Evolutionary conservation across 2,329 filamentous ascomycete genomes (phyloP).

Genomic region (Colletotrichum musicola): DNA sequence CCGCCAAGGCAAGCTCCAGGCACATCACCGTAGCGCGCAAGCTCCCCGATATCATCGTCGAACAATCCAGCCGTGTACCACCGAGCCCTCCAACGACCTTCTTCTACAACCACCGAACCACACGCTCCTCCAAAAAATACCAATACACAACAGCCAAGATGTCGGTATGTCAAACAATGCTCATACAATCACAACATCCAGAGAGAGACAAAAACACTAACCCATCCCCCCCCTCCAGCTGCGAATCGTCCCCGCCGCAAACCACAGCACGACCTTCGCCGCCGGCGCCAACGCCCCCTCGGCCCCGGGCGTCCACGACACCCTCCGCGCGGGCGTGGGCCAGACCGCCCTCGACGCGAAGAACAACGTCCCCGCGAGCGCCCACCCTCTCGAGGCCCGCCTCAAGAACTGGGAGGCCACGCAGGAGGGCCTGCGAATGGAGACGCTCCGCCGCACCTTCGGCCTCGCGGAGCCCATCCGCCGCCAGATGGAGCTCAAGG

Average conservation of each 20-base stretch:
- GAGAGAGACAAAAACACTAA: conserved; percentile 25
- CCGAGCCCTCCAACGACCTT: conserved; percentile 14
- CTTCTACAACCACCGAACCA: not conserved
- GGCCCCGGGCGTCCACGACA: conserved; percentile 93
- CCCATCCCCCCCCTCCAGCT: conserved; percentile 58
- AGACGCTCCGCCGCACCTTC: conserved; percentile 86
- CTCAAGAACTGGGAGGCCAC: conserved; percentile 91
- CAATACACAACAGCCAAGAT: conserved; percentile 53
- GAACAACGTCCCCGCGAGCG: conserved; percentile 54
- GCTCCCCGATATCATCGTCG: conserved; percentile 23
- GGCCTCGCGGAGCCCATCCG: conserved; percentile 94
- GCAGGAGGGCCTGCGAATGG: conserved; percentile 89
- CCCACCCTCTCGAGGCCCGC: conserved; percentile 92
- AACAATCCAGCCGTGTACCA: conserved; percentile 14
- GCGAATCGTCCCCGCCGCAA: conserved; percentile 83
- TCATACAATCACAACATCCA: conserved; percentile 3
- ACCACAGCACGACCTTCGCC: conserved; percentile 74
- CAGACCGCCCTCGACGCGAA: conserved; percentile 67
- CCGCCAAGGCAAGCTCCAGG: conserved; percentile 36
- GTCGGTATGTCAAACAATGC: conserved; percentile 54
- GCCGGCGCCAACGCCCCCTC: conserved; percentile 84
- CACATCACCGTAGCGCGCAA: conserved; percentile 39
- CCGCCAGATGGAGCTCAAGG: conserved; percentile 94
- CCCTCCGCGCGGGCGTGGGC: conserved; percentile 85
- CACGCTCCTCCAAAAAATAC: not conserved